phyloP scores from a whole-genome alignment of 805 yeast genomes.

The Kuraishia hungarica region DNA sequence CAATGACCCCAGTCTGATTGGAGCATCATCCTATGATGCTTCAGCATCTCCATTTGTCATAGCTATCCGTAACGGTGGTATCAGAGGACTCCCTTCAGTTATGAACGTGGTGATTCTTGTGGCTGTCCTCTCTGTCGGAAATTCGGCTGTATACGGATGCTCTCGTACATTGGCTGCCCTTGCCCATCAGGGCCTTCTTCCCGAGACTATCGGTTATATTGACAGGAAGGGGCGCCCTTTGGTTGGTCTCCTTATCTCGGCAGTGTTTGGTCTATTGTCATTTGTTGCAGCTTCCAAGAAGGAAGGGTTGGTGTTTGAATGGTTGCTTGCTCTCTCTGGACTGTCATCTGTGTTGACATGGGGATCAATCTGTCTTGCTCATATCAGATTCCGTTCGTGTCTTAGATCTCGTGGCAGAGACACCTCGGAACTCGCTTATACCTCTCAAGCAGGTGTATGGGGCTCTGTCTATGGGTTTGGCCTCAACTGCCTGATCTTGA shows the following conservation, averaged over 20 bases:
- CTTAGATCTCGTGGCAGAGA: slow-evolving; percentile 57
- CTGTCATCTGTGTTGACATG: slow-evolving; percentile 73
- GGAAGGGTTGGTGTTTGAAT: slow-evolving; percentile 52
- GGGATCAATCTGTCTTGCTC: slow-evolving; percentile 66
- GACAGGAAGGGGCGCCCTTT: slow-evolving; percentile 77
- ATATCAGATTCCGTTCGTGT: slow-evolving; percentile 64
- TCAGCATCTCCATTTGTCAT: slow-evolving; percentile 72
- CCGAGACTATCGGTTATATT: slow-evolving; percentile 53
- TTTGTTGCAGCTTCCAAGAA: slow-evolving; percentile 54
- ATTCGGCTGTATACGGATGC: slow-evolving; percentile 66
- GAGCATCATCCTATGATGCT: slow-evolving; percentile 39
- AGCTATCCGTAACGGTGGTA: slow-evolving; percentile 56
- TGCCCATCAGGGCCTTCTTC: slow-evolving; percentile 66
- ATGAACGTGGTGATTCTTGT: slow-evolving; percentile 68
- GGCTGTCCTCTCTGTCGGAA: slow-evolving; percentile 70
- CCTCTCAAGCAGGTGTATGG: slow-evolving; percentile 55
- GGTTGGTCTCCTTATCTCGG: slow-evolving; percentile 50
- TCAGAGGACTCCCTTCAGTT: slow-evolving; percentile 58
- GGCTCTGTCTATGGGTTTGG: slow-evolving; percentile 60
- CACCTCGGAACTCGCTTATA: slow-evolving; percentile 60
- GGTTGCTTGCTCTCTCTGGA: slow-evolving; percentile 76
- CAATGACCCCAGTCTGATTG: slow-evolving; percentile 38
- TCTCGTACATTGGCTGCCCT: slow-evolving; percentile 63
- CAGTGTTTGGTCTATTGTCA: slow-evolving; percentile 48
- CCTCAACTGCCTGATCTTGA: slow-evolving; percentile 51